Evolutionary conservation across 495 filamentous ascomycete genomes (phyloP), one percentile per base, ranked within the genome.

Genomic region (Penicillium atrosanguineum): DNA sequence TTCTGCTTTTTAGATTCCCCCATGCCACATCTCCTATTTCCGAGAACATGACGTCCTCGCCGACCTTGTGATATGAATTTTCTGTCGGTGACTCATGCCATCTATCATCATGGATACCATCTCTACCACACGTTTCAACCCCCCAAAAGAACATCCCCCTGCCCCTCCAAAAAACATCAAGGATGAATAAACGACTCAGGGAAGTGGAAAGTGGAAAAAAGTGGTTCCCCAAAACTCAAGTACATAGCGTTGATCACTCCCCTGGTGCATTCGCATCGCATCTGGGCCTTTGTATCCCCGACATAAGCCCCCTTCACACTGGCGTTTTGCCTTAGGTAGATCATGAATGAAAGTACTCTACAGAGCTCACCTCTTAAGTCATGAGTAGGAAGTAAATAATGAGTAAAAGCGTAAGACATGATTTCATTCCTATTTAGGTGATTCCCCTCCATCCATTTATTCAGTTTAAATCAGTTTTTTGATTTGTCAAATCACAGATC

Each of bases 1-100:
- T 57, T 60, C 57, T 68, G 64, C 49, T 56, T 65, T 65, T 67
- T 72, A 76, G 71, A 76, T 76, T 70, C 70, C 69, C 70, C 73
- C 67, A 65, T 59, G 60, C 48, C 50, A 64, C 43, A 46, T 46
- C 63, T 65, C 59, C 56, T 54, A 50, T 52, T 63, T 58, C 38
- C 36, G 54, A 58, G 50, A 50, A 50, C 55, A 53, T 61, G 57
- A 64, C 45, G 57, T 54, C 57, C 60, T 59, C 52, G 43, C 47
- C 23, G 49, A 45, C 47, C 42, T 55, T 55, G 48, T 50, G 55
- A 51, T 36, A 50, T 46, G 46, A 53, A 19, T 29, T 47, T 34
- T 42, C 37, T 50, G 45, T 14, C 36, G 39, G 57, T 20, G 48
- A 42, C 45, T 52, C 49, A 56, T 60, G 49, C 36, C 48, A 60